Evolutionary conservation across 768 basidiomycete species (phyloP), one percentile per base, ranked within the genome.

Genomic region (Fomitopsis pulvina): DNA sequence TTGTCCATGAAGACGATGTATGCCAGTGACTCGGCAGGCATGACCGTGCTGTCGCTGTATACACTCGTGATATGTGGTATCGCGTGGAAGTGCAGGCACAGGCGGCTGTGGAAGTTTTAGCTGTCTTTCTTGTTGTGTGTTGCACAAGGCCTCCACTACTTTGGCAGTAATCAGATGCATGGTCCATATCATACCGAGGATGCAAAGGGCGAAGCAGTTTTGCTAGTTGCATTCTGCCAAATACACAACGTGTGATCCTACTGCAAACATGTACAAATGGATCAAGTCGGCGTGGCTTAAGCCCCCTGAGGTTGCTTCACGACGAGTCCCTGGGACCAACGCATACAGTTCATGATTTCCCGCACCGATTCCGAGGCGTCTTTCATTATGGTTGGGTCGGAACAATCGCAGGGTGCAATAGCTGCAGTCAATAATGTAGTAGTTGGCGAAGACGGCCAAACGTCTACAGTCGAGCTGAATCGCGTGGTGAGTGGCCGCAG

Each of bases 1-100:
- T 57, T 97, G 29, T 72, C 78, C 0, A 73, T 94, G 52, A 66
- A 68, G 55, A 97, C 92, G 8, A 92, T 98, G 82, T 90, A 93
- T 59, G 73, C 75, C 22, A 68, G 75, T 1, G 71, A 83, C 49
- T 40, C 51, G 29, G 57, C 67, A 29, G 83, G 89, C 5, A 73
- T 94, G 72, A 48, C 68, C 4, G 75, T 93, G 32, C 65, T 97
- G 9, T 54, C 67, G 3, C 60, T 60, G 4, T 97, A 97, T 64
- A 69, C 79, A 2, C 67, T 78, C 7, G 71, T 64, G 1, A 64
- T 89, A 9, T 86, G 80, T 54, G 66, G 62, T 1, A 65, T 81
- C 6, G 88, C 85, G 7, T 93, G 91, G 90, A 47, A 54, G 24
- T 64, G 71, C 18, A 64, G 70, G 30, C 52, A 60, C 14, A 60